Base-by-base conservation (phyloP, 306 rosid species). In the Gynostemma pentaphyllum region DNA sequence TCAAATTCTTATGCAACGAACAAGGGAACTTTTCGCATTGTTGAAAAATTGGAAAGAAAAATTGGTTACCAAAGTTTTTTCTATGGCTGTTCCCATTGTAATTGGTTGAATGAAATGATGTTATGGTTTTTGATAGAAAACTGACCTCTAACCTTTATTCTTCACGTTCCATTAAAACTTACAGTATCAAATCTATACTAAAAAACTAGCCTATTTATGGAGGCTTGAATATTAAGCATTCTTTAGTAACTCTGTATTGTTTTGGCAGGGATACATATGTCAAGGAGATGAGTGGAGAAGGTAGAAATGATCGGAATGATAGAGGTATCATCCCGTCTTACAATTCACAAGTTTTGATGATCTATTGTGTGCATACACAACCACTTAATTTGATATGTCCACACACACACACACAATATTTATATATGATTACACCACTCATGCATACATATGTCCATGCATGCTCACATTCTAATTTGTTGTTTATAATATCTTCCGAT, bases 291-390 rank as follows among this genome's bases (percentile, higher is more conserved):
- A 78, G 78, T 11, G 96, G 96, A 67, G 99, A 94, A 62, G 86
- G 83, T 64, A 86, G 84, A 81, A 94, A 94, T 75, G 94, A 94
- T 68, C 82, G 99, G 68, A 94, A 94, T 55, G 99, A 94, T 70
- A 84, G 97, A 88, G 99, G 99, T 94, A 76, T 64, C 80, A n/a
- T 72, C 54, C 68, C 69, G 11, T 9, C 12, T 23, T 16, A n/a
- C n/a, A 59, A 21, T 34, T 56, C 51, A 39, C 68, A 45, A 19
- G 62, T 57, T 14, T 15, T 8, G 28, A 50, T 80, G 64, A 56
- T 44, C 63, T 55, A 45, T 59, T 68, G 49, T 49, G 50, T n/a
- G 45, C 59, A 9, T 64, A 26, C 49, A 50, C 66, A 54, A 45
- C 45, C 21, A 27, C 11, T 10, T 64, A 64, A 11, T 44, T 59